phyloP scores from a whole-genome alignment of 73 alveolate species.

The Paramecium tetraurelia region DNA sequence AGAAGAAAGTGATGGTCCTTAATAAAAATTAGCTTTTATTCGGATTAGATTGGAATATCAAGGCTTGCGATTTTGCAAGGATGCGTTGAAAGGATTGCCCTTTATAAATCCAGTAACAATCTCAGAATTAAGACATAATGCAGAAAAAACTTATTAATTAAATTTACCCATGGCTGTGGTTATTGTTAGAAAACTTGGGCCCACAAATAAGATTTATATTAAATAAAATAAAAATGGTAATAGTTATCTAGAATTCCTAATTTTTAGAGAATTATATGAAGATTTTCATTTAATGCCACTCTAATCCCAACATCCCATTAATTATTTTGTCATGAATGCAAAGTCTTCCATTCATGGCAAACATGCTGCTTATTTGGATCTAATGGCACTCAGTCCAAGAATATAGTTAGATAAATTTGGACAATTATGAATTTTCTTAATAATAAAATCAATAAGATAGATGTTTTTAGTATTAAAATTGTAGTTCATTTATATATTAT shows the following conservation, averaged over 20 bases:
- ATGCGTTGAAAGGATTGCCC: not conserved
- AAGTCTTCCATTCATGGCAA: not conserved
- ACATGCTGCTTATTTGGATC: not conserved
- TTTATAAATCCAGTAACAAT: not conserved
- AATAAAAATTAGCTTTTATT: not conserved
- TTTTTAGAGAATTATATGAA: not conserved
- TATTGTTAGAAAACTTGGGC: not conserved
- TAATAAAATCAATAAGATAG: not conserved
- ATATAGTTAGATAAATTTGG: not conserved
- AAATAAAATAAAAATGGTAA: not conserved
- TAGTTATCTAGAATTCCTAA: not conserved
- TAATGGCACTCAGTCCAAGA: constrained; percentile 3
- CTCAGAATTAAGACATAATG: not conserved
- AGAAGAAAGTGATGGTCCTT: not conserved
- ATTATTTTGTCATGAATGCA: not conserved
- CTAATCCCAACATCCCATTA: not conserved
- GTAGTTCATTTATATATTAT: not conserved
- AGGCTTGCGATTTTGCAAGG: not conserved
- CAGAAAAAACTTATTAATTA: not conserved
- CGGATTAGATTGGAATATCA: not conserved
- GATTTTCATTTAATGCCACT: constrained; percentile 7
- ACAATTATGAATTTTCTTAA: not conserved
- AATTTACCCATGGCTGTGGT: not conserved
- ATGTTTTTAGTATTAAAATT: not conserved
- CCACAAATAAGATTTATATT: not conserved